Percentiles rank a stretch among this genome's conserved stretches.
These are phyloP conservation scores for Herpotrichia juniperi DNA, from an alignment of 2,329 filamentous ascomycete species.

Conservation along the genomic window DNA sequence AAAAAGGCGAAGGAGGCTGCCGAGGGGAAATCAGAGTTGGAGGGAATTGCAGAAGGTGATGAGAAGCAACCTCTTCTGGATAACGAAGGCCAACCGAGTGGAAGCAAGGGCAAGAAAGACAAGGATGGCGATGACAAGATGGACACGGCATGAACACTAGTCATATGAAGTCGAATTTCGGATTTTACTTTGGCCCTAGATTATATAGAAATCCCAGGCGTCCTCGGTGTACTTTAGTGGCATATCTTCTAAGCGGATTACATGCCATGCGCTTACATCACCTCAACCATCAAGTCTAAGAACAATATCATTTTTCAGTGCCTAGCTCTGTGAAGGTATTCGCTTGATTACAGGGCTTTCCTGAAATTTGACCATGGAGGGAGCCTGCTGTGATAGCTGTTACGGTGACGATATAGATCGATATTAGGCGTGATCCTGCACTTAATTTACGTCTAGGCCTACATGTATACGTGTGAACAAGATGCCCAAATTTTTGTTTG, in stretches of 20 bases:
- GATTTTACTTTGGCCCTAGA: background rate
- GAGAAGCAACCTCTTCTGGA: conserved; percentile 67
- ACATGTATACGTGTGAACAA: too few species aligned
- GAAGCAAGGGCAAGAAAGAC: conserved; percentile 58
- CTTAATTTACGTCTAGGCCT: too few species aligned
- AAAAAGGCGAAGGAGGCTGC: conserved; percentile 75
- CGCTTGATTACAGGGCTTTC: too few species aligned
- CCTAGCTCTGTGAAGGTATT: too few species aligned
- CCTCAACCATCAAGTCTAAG: background rate
- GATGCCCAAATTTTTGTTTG: too few species aligned
- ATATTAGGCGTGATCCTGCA: too few species aligned
- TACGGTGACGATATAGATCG: too few species aligned
- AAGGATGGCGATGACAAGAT: conserved; percentile 72
- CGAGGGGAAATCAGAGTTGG: conserved; percentile 76
- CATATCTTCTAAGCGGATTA: background rate
- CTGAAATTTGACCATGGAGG: too few species aligned
- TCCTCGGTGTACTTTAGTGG: conserved; percentile 7
- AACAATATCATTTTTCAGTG: background rate
- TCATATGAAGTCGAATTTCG: background rate
- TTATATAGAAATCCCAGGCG: conserved; percentile 14
- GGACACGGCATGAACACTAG: conserved; percentile 76
- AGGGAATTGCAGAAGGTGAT: conserved; percentile 77
- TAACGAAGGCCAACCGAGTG: conserved; percentile 69
- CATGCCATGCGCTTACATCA: background rate
- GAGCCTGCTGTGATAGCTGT: too few species aligned